Base-by-base conservation (phyloP, 2,329 filamentous ascomycete genomes). In the Plenodomus tracheiphilus region DNA sequence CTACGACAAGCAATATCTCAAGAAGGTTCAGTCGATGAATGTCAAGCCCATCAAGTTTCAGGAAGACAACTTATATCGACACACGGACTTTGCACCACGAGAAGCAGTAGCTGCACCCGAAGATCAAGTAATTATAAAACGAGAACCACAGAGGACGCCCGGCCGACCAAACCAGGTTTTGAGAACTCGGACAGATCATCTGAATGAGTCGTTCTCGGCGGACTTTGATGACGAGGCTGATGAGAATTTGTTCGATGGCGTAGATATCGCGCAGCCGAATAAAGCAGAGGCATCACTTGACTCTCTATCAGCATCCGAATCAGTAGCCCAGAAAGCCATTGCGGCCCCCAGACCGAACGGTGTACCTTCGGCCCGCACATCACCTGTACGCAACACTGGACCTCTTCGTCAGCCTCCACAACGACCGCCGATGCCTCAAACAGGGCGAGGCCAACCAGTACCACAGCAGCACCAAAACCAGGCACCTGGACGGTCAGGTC, bases 1-100 rank as follows among this genome's bases (percentile, higher is more conserved):
- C 50, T 97, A 99, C 74, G 94, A 99, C 76, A 96, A 97, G 73
- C 86, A 93, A 53, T 99, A 96, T 69, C 79, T 99, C 47, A 81
- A 85, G 43, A 92, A 91, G 70, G 89, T 97, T n/a, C 88, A 86
- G 43, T 96, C 91, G 75, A 80, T 99, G 65, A 97, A 96, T 78
- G 83, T 86, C 15, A 80, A 82, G 47, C 88, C 90, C 56, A 82
- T 84, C 22, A 91, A 83, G 71, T 96, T 91, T 75, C 85, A 93
- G 59, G 85, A 88, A 53, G 81, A 82, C n/a, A 86, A 86, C 35
- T 79, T 97, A 32, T 87, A 97, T 73, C 84, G 93, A 34, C 92
- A 96, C 71, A 75, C 84, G 1, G 89, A 92, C 66, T 95, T 82
- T 68, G 81, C 75, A 15, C 79, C 79, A 4, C 68, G 80, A 19